Evolutionary conservation across 2,329 filamentous ascomycete genomes (phyloP).

Genomic region (Aspergillus sp.): DNA sequence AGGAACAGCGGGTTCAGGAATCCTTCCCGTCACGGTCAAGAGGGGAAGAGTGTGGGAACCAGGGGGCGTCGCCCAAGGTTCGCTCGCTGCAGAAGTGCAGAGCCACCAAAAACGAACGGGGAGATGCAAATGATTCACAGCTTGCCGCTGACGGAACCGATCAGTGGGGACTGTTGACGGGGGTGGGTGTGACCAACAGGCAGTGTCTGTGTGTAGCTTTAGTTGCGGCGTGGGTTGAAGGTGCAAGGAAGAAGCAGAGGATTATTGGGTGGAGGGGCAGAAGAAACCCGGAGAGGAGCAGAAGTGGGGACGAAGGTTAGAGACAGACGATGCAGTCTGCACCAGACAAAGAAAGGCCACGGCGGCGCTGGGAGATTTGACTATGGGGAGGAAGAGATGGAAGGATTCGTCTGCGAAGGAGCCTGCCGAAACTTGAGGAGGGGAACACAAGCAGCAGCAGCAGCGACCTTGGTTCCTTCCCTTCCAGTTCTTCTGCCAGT

Average conservation of each 20-base stretch:
- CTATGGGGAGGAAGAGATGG: not conserved
- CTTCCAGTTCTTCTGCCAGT: too few species aligned
- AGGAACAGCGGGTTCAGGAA: too few species aligned
- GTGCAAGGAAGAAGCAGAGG: constrained; percentile 9
- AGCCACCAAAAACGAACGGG: constrained; percentile 6
- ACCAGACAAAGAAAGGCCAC: constrained; percentile 14
- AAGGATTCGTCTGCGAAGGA: constrained; percentile 8
- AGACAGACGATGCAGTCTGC: constrained; percentile 2
- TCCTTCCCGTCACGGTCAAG: not conserved
- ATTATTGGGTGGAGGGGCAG: constrained; percentile 16
- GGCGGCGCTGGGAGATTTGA: constrained; percentile 1
- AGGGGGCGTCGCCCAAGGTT: constrained; percentile 16
- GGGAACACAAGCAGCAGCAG: not conserved
- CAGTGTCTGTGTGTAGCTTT: constrained; percentile 15
- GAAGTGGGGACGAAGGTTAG: constrained; percentile 10
- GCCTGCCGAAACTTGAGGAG: not conserved
- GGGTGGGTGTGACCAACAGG: constrained; percentile 17
- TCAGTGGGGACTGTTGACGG: constrained; percentile 22
- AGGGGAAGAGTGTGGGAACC: not conserved
- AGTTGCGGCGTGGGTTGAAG: constrained; percentile 6
- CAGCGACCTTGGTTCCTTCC: not conserved
- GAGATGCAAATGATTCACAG: constrained; percentile 21
- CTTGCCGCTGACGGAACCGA: constrained; percentile 22
- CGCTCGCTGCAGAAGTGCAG: constrained; percentile 19
- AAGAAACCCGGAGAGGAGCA: constrained; percentile 4